Percentiles rank a stretch among this genome's conserved stretches.
Conservation (phyloP, 2,329 filamentous ascomycete genomes). For the Pseudocercospora crystallina region DNA sequence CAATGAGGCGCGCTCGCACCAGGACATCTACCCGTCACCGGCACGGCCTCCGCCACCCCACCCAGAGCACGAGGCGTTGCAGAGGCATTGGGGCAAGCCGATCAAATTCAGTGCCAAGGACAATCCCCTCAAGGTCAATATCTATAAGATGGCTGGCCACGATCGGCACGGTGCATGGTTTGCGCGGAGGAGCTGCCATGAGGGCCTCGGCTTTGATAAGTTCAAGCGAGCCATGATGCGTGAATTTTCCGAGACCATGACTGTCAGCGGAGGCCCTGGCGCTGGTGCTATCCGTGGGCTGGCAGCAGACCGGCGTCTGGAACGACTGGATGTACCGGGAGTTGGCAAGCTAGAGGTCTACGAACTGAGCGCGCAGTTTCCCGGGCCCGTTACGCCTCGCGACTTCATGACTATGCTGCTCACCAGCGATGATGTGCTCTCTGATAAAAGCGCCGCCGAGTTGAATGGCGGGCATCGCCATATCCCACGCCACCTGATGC, state of each 20-base stretch:
- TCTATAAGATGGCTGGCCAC: constrained; percentile 76
- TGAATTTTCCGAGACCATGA: constrained; percentile 78
- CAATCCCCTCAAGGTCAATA: constrained; percentile 71
- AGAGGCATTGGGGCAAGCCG: constrained; percentile 82
- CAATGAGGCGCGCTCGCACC: constrained; percentile 50
- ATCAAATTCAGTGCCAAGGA: constrained; percentile 69
- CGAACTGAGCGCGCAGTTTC: constrained; percentile 84
- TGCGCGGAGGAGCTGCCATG: constrained; percentile 77
- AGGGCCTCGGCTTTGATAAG: constrained; percentile 71
- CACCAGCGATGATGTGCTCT: constrained; percentile 59
- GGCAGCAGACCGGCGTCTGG: constrained; percentile 74
- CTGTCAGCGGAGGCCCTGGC: constrained; percentile 67
- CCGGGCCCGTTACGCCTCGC: constrained; percentile 79
- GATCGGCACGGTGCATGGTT: constrained; percentile 91
- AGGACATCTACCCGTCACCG: constrained; percentile 54
- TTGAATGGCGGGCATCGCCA: constrained; percentile 34
- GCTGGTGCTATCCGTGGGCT: constrained; percentile 79
- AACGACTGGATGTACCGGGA: constrained; percentile 59
- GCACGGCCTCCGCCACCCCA: constrained; percentile 52
- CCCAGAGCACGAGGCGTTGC: constrained; percentile 60
- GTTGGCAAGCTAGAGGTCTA: constrained; percentile 71
- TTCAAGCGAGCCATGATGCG: constrained; percentile 75
- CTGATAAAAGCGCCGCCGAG: constrained; percentile 42
- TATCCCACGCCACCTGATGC: constrained; percentile 71
- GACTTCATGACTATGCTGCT: constrained; percentile 83